Base-by-base conservation (phyloP, 768 basidiomycete species). In the Amanita jacksonii region DNA sequence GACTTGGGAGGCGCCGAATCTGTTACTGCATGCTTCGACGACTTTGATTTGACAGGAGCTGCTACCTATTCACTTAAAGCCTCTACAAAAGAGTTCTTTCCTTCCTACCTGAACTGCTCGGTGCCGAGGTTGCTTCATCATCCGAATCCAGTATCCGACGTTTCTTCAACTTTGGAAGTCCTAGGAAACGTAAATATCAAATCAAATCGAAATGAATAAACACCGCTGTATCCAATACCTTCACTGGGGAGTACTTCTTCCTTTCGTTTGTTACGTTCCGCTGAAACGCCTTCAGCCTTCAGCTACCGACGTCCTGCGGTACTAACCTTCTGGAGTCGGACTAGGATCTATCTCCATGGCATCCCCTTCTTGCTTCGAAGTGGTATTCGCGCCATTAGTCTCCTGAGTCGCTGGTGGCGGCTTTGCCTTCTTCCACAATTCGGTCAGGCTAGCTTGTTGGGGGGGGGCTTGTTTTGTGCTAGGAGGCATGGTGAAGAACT, bases 401-500 rank as follows among this genome's bases (percentile, higher is more conserved):
- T 53, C 57, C 32, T 49, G 58, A 39, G 42, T 49, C 38, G 50
- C 62, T 10, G 55, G 38, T 48, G 42, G 53, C 37, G 35, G 42
- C 38, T 50, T 49, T 41, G 51, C 45, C 45, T 57, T 56, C 48
- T 57, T 71, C 84, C 85, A 90, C 66, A 86, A 70, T 43, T 87
- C 83, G 45, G 75, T 69, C 30, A 91, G 73, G 54, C 68, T 87
- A n/a, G 85, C 69, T 58, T 91, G 87, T 46, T 86, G 85, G 5
- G 81, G 77, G 0, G 82, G 81, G 3, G 79, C 60, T 22, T 75
- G 57, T 61, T 85, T 87, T n/a, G 56, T 51, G 22, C 70, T 70
- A 50, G 71, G 72, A 0, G 87, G 83, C 82, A 87, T 84, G 46
- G 71, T 67, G 44, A 88, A 77, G 67, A 87, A 89, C 55, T 76